phyloP scores from a whole-genome alignment of 2,329 filamentous ascomycete genomes.

The Basipetospora chlamydospora region DNA sequence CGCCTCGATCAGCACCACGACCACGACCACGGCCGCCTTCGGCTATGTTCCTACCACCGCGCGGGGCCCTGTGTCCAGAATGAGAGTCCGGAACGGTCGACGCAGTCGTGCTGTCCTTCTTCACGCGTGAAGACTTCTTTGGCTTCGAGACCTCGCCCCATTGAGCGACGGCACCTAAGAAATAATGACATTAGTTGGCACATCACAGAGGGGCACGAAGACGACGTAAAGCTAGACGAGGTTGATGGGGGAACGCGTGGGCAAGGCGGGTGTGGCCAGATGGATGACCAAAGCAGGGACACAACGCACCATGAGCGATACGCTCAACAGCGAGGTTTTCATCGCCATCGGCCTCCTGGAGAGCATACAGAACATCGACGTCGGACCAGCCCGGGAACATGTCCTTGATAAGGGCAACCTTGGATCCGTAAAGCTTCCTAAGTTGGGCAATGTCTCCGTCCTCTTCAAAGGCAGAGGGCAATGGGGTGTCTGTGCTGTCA shows the following conservation, averaged over 20 bases:
- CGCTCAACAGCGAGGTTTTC: slow-evolving; percentile 59
- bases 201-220: background rate
- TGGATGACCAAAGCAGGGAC: slow-evolving; percentile 2
- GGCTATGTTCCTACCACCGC: slow-evolving; percentile 46
- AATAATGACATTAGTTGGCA: too few relatives aligned
- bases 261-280: background rate
- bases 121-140: slow-evolving; percentile 62
- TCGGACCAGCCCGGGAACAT: slow-evolving; percentile 94
- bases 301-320: slow-evolving; percentile 58
- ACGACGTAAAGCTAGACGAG: slow-evolving; percentile 7
- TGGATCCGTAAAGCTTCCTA: slow-evolving; percentile 73
- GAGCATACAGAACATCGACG: slow-evolving; percentile 81
- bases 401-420: slow-evolving; percentile 73
- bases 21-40: slow-evolving; percentile 50
- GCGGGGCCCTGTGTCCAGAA: slow-evolving; percentile 27
- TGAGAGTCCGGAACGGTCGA: slow-evolving; percentile 21
- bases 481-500: slow-evolving; percentile 6
- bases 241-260: too few relatives aligned
- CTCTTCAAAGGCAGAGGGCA: slow-evolving; percentile 47
- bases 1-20: slow-evolving; percentile 48
- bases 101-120: slow-evolving; percentile 47
- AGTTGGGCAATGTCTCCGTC: slow-evolving; percentile 83
- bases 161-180: slow-evolving; percentile 59
- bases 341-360: slow-evolving; percentile 78
- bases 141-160: slow-evolving; percentile 74